Evolutionary conservation across 2,329 filamentous ascomycete genomes (phyloP).

Genomic region (Escovopsis sp.): DNA sequence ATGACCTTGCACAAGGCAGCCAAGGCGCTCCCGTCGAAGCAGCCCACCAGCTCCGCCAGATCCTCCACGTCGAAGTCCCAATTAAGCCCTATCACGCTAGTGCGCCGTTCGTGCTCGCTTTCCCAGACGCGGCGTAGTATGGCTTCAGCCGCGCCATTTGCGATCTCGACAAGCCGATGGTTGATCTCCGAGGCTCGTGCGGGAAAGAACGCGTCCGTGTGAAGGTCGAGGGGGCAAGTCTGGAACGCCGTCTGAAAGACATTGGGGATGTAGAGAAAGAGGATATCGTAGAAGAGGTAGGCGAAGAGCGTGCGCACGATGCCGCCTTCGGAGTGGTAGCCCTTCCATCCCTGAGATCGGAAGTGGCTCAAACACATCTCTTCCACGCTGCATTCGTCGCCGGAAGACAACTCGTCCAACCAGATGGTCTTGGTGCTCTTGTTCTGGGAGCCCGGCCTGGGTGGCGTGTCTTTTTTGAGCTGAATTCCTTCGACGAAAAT

Average conservation of each 20-base stretch:
- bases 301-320: conserved; percentile 83
- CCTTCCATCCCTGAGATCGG: conserved; percentile 73
- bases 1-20: conserved; percentile 82
- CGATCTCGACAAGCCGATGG: conserved; percentile 68
- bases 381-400: conserved; percentile 73
- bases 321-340: conserved; percentile 83
- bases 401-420: conserved; percentile 58
- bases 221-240: conserved; percentile 80
- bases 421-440: conserved; percentile 64
- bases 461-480: conserved; percentile 44
- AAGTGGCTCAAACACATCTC: conserved; percentile 88
- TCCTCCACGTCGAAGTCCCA: conserved; percentile 78
- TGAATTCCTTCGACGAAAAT: conserved; percentile 64
- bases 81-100: conserved; percentile 80
- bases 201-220: conserved; percentile 84
- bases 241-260: conserved; percentile 96
- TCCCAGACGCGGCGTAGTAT: conserved; percentile 56
- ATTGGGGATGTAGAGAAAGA: conserved; percentile 88
- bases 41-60: conserved; percentile 59
- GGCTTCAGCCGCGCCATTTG: conserved; percentile 57
- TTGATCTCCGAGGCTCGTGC: conserved; percentile 82
- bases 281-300: conserved; percentile 82
- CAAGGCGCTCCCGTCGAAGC: conserved; percentile 67
- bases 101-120: conserved; percentile 51
- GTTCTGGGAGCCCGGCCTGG: conserved; percentile 23